These are phyloP conservation scores for Venturia nashicola DNA, from an alignment of 2,329 filamentous ascomycete genomes.

Conservation along the genomic window DNA sequence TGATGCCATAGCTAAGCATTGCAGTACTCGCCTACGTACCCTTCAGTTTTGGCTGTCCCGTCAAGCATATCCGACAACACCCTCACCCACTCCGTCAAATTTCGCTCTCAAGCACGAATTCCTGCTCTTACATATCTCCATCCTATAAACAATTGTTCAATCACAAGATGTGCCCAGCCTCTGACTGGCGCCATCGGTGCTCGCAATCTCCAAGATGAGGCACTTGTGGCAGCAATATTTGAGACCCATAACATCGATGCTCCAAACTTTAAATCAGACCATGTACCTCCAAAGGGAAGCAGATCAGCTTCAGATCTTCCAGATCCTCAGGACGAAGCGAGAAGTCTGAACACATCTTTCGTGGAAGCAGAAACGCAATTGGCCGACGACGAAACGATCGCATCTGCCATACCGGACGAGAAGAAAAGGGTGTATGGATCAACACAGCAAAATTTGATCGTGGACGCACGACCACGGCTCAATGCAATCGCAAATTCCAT, in stretches of 20 bases:
- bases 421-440: slow-evolving; percentile 60
- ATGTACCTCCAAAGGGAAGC: slow-evolving; percentile 13
- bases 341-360: slow-evolving; percentile 16
- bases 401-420: slow-evolving; percentile 33
- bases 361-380: slow-evolving; percentile 46
- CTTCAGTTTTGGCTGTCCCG: slow-evolving; percentile 71
- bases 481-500: slow-evolving; percentile 83
- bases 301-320: slow-evolving; percentile 13
- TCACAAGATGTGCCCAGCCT: slow-evolving; percentile 89
- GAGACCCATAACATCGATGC: slow-evolving; percentile 42
- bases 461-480: slow-evolving; percentile 86
- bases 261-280: background rate
- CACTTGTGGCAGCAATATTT: slow-evolving; percentile 85
- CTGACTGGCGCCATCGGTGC: slow-evolving; percentile 76
- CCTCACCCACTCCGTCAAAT: slow-evolving; percentile 81
- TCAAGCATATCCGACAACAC: slow-evolving; percentile 91
- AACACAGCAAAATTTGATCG: slow-evolving; percentile 86
- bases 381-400: slow-evolving; percentile 55
- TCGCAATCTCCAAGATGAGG: slow-evolving; percentile 90
- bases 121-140: slow-evolving; percentile 91
- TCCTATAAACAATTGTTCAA: slow-evolving; percentile 90
- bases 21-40: slow-evolving; percentile 83
- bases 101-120: slow-evolving; percentile 79
- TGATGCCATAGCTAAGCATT: background rate
- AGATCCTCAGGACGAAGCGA: slow-evolving; percentile 16